A percentile compares a stretch with the other conserved stretches of the same genome.
These are phyloP conservation scores for Rhypophila decipiens DNA, from an alignment of 495 filamentous ascomycete species.

Conservation along the genomic window DNA sequence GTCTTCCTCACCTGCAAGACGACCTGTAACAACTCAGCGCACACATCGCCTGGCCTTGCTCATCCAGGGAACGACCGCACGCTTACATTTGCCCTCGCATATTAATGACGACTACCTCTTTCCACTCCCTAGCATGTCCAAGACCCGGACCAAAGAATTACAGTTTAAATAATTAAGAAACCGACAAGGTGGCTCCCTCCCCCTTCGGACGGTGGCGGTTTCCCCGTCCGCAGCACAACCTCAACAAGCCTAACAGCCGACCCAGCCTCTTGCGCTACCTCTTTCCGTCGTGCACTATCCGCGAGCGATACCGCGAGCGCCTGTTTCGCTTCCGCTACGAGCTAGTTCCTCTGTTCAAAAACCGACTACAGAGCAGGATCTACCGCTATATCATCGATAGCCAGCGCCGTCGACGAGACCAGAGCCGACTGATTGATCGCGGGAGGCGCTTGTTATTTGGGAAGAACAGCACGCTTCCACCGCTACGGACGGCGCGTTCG, in stretches of 20 bases:
- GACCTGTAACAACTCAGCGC: too few relatives aligned
- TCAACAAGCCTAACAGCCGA: conserved; percentile 10
- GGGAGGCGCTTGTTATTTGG: conserved; percentile 24
- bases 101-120: too few relatives aligned
- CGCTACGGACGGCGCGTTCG: background rate
- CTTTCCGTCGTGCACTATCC: conserved; percentile 49
- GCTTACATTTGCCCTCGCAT: too few relatives aligned
- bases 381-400: conserved; percentile 64
- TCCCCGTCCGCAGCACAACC: conserved; percentile 9
- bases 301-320: conserved; percentile 53
- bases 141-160: too few relatives aligned
- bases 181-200: conserved; percentile 19
- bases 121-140: too few relatives aligned
- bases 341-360: conserved; percentile 62
- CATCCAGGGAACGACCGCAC: too few relatives aligned
- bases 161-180: background rate
- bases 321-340: conserved; percentile 65
- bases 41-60: too few relatives aligned
- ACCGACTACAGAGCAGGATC: conserved; percentile 64
- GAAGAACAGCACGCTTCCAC: background rate
- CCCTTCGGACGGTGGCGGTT: conserved; percentile 15
- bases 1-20: too few relatives aligned
- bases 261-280: conserved; percentile 49
- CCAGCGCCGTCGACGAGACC: conserved; percentile 47
- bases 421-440: conserved; percentile 45